Base-by-base conservation (phyloP, 2,329 filamentous ascomycete genomes). In the Metarhizium robertsii region DNA sequence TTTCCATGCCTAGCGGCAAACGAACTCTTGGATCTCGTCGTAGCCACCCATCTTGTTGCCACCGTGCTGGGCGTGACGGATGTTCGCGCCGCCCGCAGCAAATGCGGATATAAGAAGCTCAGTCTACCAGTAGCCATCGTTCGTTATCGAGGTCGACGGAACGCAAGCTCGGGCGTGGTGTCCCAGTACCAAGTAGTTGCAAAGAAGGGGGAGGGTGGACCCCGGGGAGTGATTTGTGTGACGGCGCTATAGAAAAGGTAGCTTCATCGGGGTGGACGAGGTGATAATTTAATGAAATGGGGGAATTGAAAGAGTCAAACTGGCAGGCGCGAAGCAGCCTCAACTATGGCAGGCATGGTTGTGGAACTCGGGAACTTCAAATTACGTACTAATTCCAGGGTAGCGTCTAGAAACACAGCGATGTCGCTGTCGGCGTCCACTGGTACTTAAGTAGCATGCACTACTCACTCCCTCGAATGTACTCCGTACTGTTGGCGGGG, bases 91-190 rank as follows among this genome's bases (percentile, higher is more conserved):
- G 77, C 74, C 54, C 84, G 81, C 68, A 86, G 80, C 54, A 88
- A 70, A 61, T 84, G 82, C 49, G 86, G 85, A 61, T 87, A 88
- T 18, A 89, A 74, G 64, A 88, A 88, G 16, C 81, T 80, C 57
- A 89, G 74, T 64, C 85, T 78, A 58, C 75, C 73, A 29, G 79
- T 76, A 59, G 84, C 77, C 83, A 89, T 48, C 20, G 10, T 48
- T 89, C 58, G 63, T 67, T 53, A 54, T 45, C 53, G 54, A 25
- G 36, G 18, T 45, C 30, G 47, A 38, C 34, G 30, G n/a, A 8
- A 8, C 30, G 45, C 25, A 34, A 36, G 32, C 16, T 14, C 42
- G 51, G 16, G n/a, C 13, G 50, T 20, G 50, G n/a, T 42, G n/a
- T 38, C n/a, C 13, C 14, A 40, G 14, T 16, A 16, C 25, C 25